Base-by-base conservation (phyloP, 345 rosid genomes). In the Salix koriyanagi region DNA sequence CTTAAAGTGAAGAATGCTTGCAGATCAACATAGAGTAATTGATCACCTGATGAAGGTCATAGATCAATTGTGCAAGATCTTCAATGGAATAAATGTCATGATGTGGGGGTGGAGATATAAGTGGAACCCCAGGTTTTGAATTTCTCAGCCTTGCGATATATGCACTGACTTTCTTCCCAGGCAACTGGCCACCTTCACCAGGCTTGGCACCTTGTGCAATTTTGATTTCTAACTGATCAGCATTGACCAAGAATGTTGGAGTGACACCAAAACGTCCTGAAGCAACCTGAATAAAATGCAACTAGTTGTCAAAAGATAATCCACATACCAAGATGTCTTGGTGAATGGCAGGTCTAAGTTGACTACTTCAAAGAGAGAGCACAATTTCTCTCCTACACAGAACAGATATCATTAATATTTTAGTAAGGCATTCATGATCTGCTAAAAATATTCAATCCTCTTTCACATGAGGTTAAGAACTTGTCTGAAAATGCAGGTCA, bases 171-270 rank as follows among this genome's bases (percentile, higher is more conserved):
- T 96, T 96, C 88, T 93, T 92, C 74, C 99, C 97, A 44, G 98
- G 99, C 84, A 96, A 85, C 80, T 96, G 99, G 44, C 99, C 98
- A 69, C 99, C 99, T 87, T 92, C 99, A 39, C 99, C 99, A 54
- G 99, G 99, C 79, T 93, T 96, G 69, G 99, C 99, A 76, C 99
- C 99, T 90, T 93, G 98, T 75, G 99, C 99, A 80, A 96, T 94
- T 89, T 96, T 96, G 82, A 96, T 96, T 83, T 96, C 99, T 76
- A 93, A 19, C 73, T 93, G 99, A 84, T 89, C 98, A 42, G 99
- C 98, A 84, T 93, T 93, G 28, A 85, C 98, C 87, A 96, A 85
- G 89, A 96, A 96, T 19, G 97, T 96, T 71, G 99, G 99, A 69
- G 99, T 96, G 72, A 96, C 99, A 79, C 98, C 98, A 84, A 96